Evolutionary conservation across 139 green algal species (phyloP).

Genomic region (Spirogloea muscicola): DNA sequence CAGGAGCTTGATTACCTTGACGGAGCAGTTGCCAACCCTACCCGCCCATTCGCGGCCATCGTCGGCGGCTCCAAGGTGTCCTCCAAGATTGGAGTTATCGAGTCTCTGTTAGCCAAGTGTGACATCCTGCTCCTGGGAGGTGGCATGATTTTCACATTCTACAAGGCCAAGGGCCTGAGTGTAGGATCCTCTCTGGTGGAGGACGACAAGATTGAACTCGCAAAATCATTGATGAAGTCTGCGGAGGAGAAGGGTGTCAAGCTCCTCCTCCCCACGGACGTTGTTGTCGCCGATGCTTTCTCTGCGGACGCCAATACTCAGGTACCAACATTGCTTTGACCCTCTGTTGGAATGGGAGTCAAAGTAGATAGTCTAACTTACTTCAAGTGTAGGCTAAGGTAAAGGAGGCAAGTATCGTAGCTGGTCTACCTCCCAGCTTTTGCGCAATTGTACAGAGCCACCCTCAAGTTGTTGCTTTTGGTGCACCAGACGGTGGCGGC

Average conservation of each 20-base stretch:
- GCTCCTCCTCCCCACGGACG: constrained; percentile 90
- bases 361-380: not conserved
- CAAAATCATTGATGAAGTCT: constrained; percentile 76
- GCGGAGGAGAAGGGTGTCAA: constrained; percentile 76
- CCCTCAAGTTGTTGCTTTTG: not conserved
- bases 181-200: constrained; percentile 91
- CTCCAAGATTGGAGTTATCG: constrained; percentile 97
- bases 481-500: constrained; percentile 60
- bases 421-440: not conserved
- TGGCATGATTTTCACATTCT: constrained; percentile 93
- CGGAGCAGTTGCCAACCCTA: too few species aligned
- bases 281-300: constrained; percentile 95
- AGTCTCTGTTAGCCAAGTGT: constrained; percentile 60
- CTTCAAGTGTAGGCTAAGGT: not conserved
- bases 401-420: not conserved
- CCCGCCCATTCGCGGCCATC: constrained; percentile 63
- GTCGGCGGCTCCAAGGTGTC: constrained; percentile 95
- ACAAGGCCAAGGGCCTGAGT: constrained; percentile 75
- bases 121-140: constrained; percentile 15
- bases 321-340: too few species aligned
- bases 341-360: not conserved
- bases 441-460: not conserved
- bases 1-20: too few species aligned
- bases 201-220: constrained; percentile 96
- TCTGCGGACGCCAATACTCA: constrained; percentile 73